Conservation (phyloP, 257 asterid species). For the Nicotiana tabacum region DNA sequence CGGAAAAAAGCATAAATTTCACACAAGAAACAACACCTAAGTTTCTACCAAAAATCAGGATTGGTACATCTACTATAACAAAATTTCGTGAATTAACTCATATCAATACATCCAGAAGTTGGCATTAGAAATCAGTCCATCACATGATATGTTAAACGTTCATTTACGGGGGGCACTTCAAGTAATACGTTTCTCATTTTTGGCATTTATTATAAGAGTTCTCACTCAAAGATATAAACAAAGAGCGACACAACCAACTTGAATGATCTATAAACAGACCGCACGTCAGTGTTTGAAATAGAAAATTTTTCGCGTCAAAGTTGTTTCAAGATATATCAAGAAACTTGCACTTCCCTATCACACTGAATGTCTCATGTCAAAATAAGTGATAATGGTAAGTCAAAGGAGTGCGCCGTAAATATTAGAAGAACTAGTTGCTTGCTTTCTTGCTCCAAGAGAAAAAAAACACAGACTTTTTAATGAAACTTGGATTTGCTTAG, state of each 20-base stretch:
- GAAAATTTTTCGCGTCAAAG: not conserved
- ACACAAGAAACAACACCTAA: not conserved
- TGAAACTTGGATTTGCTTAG: not conserved
- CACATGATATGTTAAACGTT: not conserved
- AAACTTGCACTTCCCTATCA: not conserved
- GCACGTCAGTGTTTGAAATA: not conserved
- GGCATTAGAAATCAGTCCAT: not conserved
- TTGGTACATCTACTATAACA: not conserved
- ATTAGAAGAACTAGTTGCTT: not conserved
- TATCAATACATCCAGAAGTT: not conserved
- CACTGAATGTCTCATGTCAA: not conserved
- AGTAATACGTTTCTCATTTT: not conserved
- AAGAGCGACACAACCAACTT: not conserved
- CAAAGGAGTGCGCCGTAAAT: not conserved
- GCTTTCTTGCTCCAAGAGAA: not conserved
- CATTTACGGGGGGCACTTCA: not conserved
- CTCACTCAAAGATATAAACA: not conserved
- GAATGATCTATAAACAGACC: not conserved
- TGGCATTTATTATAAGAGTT: not conserved
- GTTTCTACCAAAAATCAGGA: not conserved
- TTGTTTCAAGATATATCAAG: not conserved
- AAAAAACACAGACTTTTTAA: not conserved
- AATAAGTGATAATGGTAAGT: not conserved
- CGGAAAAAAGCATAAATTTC: not conserved
- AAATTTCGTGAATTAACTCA: not conserved